Evolutionary conservation across 2,329 filamentous ascomycete species (phyloP), one percentile per base, ranked within the genome.

Genomic region (Samsoniella hepiali): DNA sequence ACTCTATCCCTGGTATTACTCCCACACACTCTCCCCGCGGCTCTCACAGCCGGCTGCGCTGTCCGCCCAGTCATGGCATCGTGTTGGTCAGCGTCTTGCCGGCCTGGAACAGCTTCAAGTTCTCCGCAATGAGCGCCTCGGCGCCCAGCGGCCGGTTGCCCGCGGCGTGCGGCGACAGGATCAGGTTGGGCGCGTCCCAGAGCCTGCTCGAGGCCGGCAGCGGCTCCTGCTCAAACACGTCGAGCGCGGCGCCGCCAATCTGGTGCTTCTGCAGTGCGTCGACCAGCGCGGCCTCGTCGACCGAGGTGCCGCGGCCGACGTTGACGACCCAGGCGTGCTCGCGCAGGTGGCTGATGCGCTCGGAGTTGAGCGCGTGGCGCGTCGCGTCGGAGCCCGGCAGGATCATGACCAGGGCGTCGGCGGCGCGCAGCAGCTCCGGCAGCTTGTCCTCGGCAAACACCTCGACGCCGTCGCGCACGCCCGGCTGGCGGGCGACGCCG

Each of bases 391-490:
- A 81, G 0, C 85, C 85, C 0, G 85, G 85, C 8, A 88, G 77
- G 66, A 88, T 88, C 86, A 89, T 88, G 68, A 89, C 85, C n/a
- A 89, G 77, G 0, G 84, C 86, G 68, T 89, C 86, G 0, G 85
- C 87, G 71, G 81, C 69, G 38, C 80, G 76, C 42, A 89, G 77
- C 38, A 88, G 72, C 66, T 82, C 75, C 5, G 79, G 65, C 50
- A 89, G 77, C 51, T 74, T 76, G 62, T 84, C 82, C 72, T 88
- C 85, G 58, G 69, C 72, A 72, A 79, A 82, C 62, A 89, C 81
- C 76, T 88, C 78, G 50, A 84, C 76, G 17, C 86, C 86, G 63
- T 83, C 74, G 54, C 87, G 78, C 15, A 89, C 83, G 9, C 87
- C 86, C 0, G 79, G 69, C 9, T 70, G 72, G 13, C 86, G 78